Conservation (phyloP, 2,329 filamentous ascomycete species). For the Penicillium rolfsii region DNA sequence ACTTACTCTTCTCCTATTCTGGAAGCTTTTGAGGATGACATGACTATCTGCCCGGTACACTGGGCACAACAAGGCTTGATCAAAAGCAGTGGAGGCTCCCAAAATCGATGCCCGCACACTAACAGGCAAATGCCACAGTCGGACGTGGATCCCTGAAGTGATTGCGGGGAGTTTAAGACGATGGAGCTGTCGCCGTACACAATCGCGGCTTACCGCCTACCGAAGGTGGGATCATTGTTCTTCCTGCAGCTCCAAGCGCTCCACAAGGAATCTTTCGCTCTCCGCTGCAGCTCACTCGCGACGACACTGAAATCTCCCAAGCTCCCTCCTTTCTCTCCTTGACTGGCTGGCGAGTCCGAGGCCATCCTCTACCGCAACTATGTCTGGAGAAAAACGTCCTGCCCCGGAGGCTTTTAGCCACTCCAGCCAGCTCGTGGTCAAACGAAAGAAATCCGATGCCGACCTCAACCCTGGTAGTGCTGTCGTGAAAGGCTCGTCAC, state of each 20-base stretch:
- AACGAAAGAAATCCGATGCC: slow-evolving; percentile 77
- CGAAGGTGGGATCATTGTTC: slow-evolving; percentile 30
- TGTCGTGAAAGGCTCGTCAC: slow-evolving; percentile 58
- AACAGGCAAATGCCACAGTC: slow-evolving; percentile 14
- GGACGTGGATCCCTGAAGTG: slow-evolving; percentile 12
- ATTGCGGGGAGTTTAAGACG: slow-evolving; percentile 30
- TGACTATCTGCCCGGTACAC: slow-evolving; percentile 26
- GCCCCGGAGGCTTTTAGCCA: slow-evolving; percentile 81
- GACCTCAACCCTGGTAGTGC: slow-evolving; percentile 60
- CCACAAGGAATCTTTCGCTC: slow-evolving; percentile 22
- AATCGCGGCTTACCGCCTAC: slow-evolving; percentile 25
- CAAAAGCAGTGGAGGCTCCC: not conserved
- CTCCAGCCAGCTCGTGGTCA: slow-evolving; percentile 76
- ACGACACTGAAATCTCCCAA: slow-evolving; percentile 3
- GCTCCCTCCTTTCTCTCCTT: slow-evolving; percentile 6
- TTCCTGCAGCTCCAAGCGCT: slow-evolving; percentile 26
- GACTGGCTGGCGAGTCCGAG: not conserved
- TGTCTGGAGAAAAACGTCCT: slow-evolving; percentile 91
- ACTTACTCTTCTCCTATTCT: slow-evolving; percentile 76
- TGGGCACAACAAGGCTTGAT: not conserved
- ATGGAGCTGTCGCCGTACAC: slow-evolving; percentile 25
- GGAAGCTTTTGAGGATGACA: slow-evolving; percentile 66
- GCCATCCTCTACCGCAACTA: slow-evolving; percentile 43
- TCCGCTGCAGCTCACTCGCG: slow-evolving; percentile 10
- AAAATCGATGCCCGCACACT: not conserved